phyloP scores from a whole-genome alignment of 2,329 filamentous ascomycete species.

The Penicillium hordei region DNA sequence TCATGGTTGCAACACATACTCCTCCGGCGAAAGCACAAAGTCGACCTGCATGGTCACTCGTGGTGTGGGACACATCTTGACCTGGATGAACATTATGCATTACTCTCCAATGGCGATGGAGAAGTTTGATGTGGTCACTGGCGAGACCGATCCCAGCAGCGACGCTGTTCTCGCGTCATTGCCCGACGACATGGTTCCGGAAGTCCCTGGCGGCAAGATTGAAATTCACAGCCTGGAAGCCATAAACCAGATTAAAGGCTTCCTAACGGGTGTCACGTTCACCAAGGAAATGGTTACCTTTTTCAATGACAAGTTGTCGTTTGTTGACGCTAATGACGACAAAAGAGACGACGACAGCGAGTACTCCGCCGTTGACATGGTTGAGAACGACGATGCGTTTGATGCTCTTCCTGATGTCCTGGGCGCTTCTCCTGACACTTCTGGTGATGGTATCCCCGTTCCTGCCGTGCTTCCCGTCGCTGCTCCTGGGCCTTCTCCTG shows the following conservation, averaged over 20 bases:
- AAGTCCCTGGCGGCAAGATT: neutral
- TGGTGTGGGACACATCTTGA: slow-evolving; percentile 50
- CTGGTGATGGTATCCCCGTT: neutral
- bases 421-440: neutral
- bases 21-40: slow-evolving; percentile 61
- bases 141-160: neutral
- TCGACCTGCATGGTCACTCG: slow-evolving; percentile 63
- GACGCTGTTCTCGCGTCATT: no score
- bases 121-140: neutral
- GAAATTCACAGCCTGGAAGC: neutral
- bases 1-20: slow-evolving; percentile 67
- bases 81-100: slow-evolving; percentile 62
- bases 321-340: neutral
- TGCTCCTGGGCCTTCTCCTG: neutral
- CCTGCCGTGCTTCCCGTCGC: neutral
- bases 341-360: neutral
- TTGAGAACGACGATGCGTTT: neutral
- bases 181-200: neutral
- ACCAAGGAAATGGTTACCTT: neutral
- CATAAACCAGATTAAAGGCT: neutral
- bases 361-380: neutral
- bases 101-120: neutral
- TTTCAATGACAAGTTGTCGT: neutral
- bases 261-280: neutral
- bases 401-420: neutral